phyloP scores from a whole-genome alignment of 2,329 filamentous ascomycete species.

The Seiridium unicorne region DNA sequence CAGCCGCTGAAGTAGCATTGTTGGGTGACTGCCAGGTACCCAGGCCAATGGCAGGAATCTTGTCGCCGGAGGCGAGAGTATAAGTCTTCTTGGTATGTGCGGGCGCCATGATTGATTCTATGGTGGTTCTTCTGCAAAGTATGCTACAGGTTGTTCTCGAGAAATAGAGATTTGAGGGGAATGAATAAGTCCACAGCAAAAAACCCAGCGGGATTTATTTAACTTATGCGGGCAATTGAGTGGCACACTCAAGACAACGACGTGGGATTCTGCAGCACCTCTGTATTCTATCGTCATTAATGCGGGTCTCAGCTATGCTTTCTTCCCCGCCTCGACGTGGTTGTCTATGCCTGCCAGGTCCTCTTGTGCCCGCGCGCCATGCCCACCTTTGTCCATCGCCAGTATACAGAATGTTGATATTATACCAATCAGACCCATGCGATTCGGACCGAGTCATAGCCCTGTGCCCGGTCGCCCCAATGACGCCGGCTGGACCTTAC shows the following conservation, averaged over 20 bases:
- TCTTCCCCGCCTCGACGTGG: background rate
- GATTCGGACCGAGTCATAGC: background rate
- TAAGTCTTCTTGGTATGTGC: conserved; percentile 48
- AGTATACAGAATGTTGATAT: background rate
- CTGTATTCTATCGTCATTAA: background rate
- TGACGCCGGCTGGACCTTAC: background rate
- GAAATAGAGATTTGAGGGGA: background rate
- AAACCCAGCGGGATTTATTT: too few species aligned
- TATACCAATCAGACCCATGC: background rate
- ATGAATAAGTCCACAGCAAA: too few species aligned
- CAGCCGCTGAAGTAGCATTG: conserved; percentile 68
- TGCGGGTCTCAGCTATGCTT: background rate
- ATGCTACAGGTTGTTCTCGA: background rate
- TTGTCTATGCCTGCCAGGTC: background rate
- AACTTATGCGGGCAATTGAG: background rate
- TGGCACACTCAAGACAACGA: background rate
- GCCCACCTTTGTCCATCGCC: too few species aligned
- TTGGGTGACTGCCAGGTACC: conserved; percentile 77
- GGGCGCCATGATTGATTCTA: conserved; percentile 7
- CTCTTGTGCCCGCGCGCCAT: background rate
- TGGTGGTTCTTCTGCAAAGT: too few species aligned
- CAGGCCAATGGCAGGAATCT: conserved; percentile 74
- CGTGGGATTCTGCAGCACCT: background rate
- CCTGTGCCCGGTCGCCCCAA: background rate
- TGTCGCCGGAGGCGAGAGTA: conserved; percentile 72